Base-by-base conservation (phyloP, 1,139 yeast genomes). In the Nadsonia starkeyi-henricii region DNA sequence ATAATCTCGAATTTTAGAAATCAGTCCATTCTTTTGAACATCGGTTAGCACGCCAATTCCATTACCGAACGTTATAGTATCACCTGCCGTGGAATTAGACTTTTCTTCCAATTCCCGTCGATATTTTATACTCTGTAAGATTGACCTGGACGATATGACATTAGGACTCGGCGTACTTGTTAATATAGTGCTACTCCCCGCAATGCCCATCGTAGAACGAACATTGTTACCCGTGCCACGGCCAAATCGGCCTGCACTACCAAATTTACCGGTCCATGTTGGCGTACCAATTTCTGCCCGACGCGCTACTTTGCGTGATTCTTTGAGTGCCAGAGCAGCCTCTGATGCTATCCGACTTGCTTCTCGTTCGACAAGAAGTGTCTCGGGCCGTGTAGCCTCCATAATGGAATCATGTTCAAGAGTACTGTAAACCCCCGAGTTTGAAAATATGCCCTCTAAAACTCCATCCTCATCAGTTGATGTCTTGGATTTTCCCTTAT, bases 221-320 rank as follows among this genome's bases (percentile, higher is more conserved):
- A 23, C 9, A 5, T 5, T 5, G 5, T 9, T 23, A 33, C 39
- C 39, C 15, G 39, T 33, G 12, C 17, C 17, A 13, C 39, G 39
- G 17, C 20, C 45, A 28, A 41, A 45, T 8, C 17, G 17, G 37
- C 54, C 50, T 0, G 96, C 95, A 20, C 70, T 64, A 0, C 98
- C 98, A 68, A 82, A 86, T 56, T 77, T 77, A 0, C 98, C 98
- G 0, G 98, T 91, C 95, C 96, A 91, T 0, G 98, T 91, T 0
- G 96, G 97, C 0, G 84, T 80, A 2, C 95, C 95, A 28, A 88
- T 71, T 36, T 75, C 76, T 21, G 78, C 78, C 52, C 71, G 73
- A 48, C 85, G 72, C 0, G 95, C 77, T 28, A 70, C 67, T 50
- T 69, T 74, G 46, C 95, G 67, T 0, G 96, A 85, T 51, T 75